Percentiles rank a stretch among this genome's conserved stretches.
These are phyloP conservation scores for Puccinia novopanici DNA, from an alignment of 1,284 basidiomycete species.

Conservation along the genomic window DNA sequence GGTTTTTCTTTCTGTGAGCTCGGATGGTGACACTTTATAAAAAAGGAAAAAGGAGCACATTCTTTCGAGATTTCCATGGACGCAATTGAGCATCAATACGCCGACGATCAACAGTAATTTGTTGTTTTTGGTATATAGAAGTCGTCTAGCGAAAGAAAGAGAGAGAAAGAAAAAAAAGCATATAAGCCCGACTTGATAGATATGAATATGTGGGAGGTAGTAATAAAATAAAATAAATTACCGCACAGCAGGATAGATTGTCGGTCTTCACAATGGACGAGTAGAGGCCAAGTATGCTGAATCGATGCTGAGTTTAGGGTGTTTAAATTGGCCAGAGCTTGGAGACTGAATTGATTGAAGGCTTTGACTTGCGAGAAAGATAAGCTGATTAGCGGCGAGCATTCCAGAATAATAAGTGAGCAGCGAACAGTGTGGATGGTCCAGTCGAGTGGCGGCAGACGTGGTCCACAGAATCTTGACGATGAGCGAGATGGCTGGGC, in stretches of 20 bases:
- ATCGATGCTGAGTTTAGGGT: slow-evolving; percentile 7
- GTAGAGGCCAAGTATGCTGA: slow-evolving; percentile 7
- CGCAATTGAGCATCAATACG: slow-evolving; percentile 13
- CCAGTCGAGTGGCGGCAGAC: slow-evolving; percentile 6
- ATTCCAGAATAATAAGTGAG: too few species aligned
- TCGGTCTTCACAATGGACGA: slow-evolving; percentile 12
- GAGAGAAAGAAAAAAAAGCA: too few species aligned
- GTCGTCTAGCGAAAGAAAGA: not conserved
- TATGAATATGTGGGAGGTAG: too few species aligned
- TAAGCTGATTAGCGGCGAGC: too few species aligned
- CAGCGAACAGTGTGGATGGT: slow-evolving; percentile 7
- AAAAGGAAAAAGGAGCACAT: too few species aligned
- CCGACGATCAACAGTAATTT: not conserved
- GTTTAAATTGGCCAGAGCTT: slow-evolving; percentile 21
- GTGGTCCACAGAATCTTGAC: slow-evolving; percentile 23
- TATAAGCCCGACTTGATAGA: too few species aligned
- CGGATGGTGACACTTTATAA: too few species aligned
- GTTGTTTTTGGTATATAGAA: slow-evolving; percentile 10
- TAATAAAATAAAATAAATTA: not conserved
- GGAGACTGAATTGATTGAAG: slow-evolving; percentile 24
- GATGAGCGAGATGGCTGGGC: not conserved
- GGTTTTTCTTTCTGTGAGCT: too few species aligned
- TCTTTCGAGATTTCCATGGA: slow-evolving; percentile 1
- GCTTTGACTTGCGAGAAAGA: not conserved
- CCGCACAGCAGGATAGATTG: slow-evolving; percentile 19